Evolutionary conservation across 495 filamentous ascomycete genomes (phyloP), one percentile per base, ranked within the genome.

Genomic region (Antarctomyces pellizariae): DNA sequence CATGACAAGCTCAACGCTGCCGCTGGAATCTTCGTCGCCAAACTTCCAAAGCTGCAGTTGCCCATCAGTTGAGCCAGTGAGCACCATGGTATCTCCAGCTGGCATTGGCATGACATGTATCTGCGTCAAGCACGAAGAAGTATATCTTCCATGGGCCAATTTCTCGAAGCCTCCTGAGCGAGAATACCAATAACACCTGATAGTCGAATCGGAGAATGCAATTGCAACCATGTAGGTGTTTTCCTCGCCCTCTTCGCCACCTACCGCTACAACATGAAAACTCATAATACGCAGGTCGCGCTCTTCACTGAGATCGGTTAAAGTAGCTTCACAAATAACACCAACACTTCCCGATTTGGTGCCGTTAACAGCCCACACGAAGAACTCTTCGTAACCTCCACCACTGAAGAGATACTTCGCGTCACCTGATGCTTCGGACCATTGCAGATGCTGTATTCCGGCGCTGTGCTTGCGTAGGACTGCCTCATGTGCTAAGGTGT

Each of bases 351-450:
- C 44, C 18, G 47, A 35, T 23, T 62, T 58, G 7, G 82, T 43
- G 1, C 29, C 37, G 1, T 51, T 46, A 7, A 91, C 41, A 17
- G 62, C 56, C 83, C 84, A 97, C 14, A 84, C 62, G 30, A 65
- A 84, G 33, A 95, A 71, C 39, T 95, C 89, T 38, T 91, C 84
- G 30, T 64, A 70, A 0, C 77, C 86, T 7, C 67, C 79, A 35
- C 75, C 77, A 29, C 74, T 86, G 41, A 95, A 72, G 6, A 99
- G 57, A 39, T 66, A 75, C 5, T 53, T 41, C 2, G 70, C 66
- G 22, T 57, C 46, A 7, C 40, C 41, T 5, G 5, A 12, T 24
- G 44, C 36, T 2, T 36, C 41, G 7, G 70, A 67, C 75, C 76
- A 95, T 32, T 55, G 61, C 5, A 92, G 59, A 26, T 74, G 60